These are phyloP conservation scores for Daldinia sp. DNA, from an alignment of 2,329 filamentous ascomycete genomes.

Conservation along the genomic window DNA sequence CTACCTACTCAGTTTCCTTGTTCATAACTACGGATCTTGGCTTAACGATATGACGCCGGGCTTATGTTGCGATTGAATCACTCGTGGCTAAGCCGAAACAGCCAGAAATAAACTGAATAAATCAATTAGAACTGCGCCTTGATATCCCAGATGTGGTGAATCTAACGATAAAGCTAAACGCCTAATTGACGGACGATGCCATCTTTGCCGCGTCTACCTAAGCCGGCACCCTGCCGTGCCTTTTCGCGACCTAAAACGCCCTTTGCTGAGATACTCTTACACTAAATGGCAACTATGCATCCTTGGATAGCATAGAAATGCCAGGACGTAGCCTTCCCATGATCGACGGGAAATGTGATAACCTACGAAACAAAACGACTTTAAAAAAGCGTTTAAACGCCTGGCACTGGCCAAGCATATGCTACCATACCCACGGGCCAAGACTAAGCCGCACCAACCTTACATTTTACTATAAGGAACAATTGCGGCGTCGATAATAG, in stretches of 20 bases:
- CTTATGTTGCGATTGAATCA: neutral
- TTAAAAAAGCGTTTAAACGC: too few relatives aligned
- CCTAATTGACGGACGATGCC: neutral
- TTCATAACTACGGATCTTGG: too few relatives aligned
- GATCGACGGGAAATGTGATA: neutral
- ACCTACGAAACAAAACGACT: neutral
- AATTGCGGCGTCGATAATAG: constrained; percentile 70
- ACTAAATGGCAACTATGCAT: neutral
- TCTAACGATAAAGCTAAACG: neutral
- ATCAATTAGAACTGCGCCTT: neutral
- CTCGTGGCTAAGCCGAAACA: neutral
- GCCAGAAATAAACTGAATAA: neutral
- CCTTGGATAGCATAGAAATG: neutral
- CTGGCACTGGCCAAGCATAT: too few relatives aligned
- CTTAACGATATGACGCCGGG: too few relatives aligned
- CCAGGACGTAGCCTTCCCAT: neutral
- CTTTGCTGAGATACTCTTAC: neutral
- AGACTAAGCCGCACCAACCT: neutral
- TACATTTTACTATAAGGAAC: constrained; percentile 62
- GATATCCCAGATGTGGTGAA: neutral
- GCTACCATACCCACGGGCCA: neutral
- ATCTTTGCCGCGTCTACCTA: neutral
- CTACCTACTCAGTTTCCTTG: too few relatives aligned
- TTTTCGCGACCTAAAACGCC: constrained; percentile 1
- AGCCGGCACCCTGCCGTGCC: neutral